These are phyloP conservation scores for Monilinia polystroma DNA, from an alignment of 2,329 filamentous ascomycete species.

Conservation along the genomic window DNA sequence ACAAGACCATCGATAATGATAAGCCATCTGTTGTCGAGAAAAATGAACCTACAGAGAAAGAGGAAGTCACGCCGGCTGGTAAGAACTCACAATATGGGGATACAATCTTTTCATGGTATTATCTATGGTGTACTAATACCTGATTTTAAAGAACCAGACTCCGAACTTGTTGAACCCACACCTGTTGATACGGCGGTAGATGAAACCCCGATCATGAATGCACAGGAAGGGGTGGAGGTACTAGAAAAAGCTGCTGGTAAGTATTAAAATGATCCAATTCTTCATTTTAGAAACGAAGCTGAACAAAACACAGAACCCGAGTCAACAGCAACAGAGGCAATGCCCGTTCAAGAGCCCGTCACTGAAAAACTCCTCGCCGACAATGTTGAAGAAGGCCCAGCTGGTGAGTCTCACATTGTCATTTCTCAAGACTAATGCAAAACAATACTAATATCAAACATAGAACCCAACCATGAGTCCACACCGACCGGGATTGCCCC, in stretches of 20 bases:
- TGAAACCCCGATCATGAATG: background rate
- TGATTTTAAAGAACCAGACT: background rate
- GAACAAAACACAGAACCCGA: background rate
- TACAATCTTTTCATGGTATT: background rate
- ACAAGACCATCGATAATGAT: no score
- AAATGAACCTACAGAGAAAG: background rate
- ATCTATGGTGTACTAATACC: background rate
- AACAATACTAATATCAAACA: background rate
- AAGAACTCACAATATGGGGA: background rate
- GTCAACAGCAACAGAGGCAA: background rate
- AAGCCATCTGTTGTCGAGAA: background rate
- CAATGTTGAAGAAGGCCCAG: background rate
- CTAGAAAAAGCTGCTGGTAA: background rate
- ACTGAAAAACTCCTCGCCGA: background rate
- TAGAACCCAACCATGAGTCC: background rate
- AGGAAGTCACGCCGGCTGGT: background rate
- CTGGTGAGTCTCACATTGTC: background rate
- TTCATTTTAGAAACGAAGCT: background rate
- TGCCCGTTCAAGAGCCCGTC: background rate
- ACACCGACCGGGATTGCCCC: background rate
- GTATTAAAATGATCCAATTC: background rate
- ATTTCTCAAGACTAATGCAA: background rate
- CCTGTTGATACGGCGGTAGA: background rate
- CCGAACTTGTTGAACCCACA: background rate
- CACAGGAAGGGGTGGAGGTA: background rate